Evolutionary conservation across 805 yeast species (phyloP).

Genomic region (Cyberlindnera subsufficiens): DNA sequence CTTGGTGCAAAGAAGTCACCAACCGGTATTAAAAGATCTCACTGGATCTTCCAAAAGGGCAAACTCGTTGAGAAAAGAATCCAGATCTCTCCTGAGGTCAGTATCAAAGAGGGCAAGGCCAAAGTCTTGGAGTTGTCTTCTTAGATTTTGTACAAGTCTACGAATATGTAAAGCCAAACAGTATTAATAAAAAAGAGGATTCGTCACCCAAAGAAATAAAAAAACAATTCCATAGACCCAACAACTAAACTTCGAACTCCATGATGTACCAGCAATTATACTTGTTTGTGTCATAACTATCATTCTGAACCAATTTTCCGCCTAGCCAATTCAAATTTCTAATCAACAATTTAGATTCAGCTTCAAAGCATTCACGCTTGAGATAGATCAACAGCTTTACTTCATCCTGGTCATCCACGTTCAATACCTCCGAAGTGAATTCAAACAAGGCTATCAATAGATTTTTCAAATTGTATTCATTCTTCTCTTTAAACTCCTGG

Average conservation of each 20-base stretch:
- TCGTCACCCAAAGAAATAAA: constrained; percentile 1
- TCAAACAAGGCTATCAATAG: constrained; percentile 21
- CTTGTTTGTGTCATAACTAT: constrained; percentile 15
- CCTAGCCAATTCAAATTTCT: constrained; percentile 25
- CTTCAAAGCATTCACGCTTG: constrained; percentile 18
- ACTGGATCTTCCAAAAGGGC: constrained; percentile 84
- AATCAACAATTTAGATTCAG: constrained; percentile 19
- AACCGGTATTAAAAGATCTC: constrained; percentile 78
- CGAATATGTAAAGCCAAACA: not conserved
- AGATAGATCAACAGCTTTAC: constrained; percentile 19
- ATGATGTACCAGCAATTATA: constrained; percentile 24
- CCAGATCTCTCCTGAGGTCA: constrained; percentile 45
- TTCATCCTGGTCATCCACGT: constrained; percentile 8
- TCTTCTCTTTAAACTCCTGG: constrained; percentile 17
- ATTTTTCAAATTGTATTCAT: constrained; percentile 19
- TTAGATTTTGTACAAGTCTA: not conserved
- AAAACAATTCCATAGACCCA: not conserved
- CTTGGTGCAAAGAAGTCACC: constrained; percentile 84
- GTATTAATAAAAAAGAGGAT: constrained; percentile 13
- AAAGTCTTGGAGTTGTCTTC: constrained; percentile 41
- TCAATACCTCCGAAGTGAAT: constrained; percentile 17
- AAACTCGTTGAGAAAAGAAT: constrained; percentile 39
- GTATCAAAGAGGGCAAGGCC: constrained; percentile 52
- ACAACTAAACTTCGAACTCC: constrained; percentile 22
- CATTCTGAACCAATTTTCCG: constrained; percentile 18